Evolutionary conservation across 2,329 filamentous ascomycete genomes (phyloP).

Genomic region (Colletotrichum kahawae): DNA sequence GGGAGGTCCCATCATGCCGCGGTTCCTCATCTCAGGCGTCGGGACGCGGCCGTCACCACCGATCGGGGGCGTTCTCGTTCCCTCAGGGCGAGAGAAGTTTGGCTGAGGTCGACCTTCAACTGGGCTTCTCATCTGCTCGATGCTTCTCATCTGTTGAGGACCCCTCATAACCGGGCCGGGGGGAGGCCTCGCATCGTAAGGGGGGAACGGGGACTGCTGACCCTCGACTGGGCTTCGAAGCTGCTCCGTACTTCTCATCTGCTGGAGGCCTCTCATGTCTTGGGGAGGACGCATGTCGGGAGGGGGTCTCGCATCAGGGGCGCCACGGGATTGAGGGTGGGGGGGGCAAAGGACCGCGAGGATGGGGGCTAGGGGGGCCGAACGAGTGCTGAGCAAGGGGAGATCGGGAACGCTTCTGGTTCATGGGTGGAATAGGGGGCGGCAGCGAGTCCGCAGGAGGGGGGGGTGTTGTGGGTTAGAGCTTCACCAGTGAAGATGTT

Average conservation of each 20-base stretch:
- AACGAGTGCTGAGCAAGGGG: slow-evolving; percentile 44
- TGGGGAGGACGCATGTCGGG: slow-evolving; percentile 10
- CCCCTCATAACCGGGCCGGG: not conserved
- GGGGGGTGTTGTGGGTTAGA: slow-evolving; percentile 44
- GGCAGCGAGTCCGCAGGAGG: slow-evolving; percentile 42
- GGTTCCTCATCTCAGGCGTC: slow-evolving; percentile 25
- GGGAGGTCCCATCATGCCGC: slow-evolving; percentile 24
- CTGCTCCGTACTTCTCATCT: not conserved
- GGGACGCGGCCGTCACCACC: slow-evolving; percentile 14
- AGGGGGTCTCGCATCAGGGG: not conserved
- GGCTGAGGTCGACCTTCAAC: slow-evolving; percentile 7
- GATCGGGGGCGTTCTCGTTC: slow-evolving; percentile 18
- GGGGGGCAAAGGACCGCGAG: slow-evolving; percentile 32
- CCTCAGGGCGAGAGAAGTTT: slow-evolving; percentile 23
- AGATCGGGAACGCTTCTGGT: slow-evolving; percentile 48
- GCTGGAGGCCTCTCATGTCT: not conserved
- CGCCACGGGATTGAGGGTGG: slow-evolving; percentile 26
- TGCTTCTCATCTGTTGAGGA: slow-evolving; percentile 2
- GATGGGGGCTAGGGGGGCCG: slow-evolving; percentile 35
- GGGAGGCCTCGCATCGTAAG: not conserved
- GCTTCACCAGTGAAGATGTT: slow-evolving; percentile 58
- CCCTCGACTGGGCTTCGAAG: not conserved
- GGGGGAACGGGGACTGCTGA: not conserved
- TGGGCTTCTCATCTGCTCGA: not conserved
- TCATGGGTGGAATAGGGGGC: slow-evolving; percentile 44